Evolutionary conservation across 768 basidiomycete genomes (phyloP).

Genomic region (Symmetrospora coprosmae): DNA sequence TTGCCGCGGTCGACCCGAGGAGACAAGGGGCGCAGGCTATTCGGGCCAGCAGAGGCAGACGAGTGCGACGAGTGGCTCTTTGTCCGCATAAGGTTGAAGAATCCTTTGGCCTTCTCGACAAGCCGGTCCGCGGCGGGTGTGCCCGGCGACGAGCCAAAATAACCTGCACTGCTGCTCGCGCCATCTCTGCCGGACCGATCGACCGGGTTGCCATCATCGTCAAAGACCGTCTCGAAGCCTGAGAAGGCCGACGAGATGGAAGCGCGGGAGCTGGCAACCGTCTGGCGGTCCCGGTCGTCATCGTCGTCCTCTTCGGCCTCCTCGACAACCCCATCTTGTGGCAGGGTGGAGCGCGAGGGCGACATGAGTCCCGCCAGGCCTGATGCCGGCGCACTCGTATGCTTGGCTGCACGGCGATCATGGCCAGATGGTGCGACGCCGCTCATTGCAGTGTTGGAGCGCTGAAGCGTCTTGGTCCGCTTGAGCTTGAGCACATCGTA

Average conservation of each 20-base stretch:
- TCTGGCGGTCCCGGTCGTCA: neutral
- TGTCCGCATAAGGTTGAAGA: neutral
- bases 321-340: neutral
- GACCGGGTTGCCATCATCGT: neutral
- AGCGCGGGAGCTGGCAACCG: neutral
- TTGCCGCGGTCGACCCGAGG: too few species aligned
- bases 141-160: neutral
- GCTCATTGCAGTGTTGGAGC: neutral
- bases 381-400: neutral
- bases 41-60: too few species aligned
- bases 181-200: too few species aligned
- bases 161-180: neutral
- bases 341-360: neutral
- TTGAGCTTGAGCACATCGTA: slow-evolving; percentile 55
- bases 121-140: slow-evolving; percentile 2
- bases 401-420: neutral
- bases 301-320: slow-evolving; percentile 10
- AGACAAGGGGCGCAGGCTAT: too few species aligned
- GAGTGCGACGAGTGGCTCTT: too few species aligned
- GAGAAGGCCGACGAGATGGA: slow-evolving; percentile 16
- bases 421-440: neutral
- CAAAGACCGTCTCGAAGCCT: neutral
- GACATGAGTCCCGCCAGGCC: neutral
- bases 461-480: slow-evolving; percentile 36
- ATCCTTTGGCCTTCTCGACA: slow-evolving; percentile 10